These are phyloP conservation scores for Glarea lozoyensis DNA, from an alignment of 495 filamentous ascomycete species.

Conservation along the genomic window DNA sequence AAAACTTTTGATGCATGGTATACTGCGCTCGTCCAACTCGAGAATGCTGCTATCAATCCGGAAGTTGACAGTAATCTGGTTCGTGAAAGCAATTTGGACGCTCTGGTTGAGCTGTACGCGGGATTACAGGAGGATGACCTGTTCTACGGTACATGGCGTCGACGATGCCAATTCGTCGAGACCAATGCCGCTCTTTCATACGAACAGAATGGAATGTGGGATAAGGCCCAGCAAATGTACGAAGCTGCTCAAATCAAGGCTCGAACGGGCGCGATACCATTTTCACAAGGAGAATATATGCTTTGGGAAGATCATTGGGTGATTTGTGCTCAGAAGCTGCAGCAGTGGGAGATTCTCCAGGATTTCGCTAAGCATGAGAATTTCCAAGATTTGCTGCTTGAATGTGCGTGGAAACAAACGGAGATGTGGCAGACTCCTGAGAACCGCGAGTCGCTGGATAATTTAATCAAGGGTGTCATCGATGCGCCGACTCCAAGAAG, in stretches of 20 bases:
- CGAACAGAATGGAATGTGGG: constrained; percentile 99
- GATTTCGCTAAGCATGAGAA: constrained; percentile 99
- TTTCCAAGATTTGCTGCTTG: constrained; percentile 90
- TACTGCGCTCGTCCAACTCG: constrained; percentile 72
- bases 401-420: constrained; percentile 87
- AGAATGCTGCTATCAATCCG: constrained; percentile 74
- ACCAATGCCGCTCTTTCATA: constrained; percentile 95
- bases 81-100: constrained; percentile 89
- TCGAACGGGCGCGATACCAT: constrained; percentile 82
- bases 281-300: constrained; percentile 95
- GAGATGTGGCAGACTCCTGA: constrained; percentile 85
- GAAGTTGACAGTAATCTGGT: constrained; percentile 74
- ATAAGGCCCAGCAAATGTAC: constrained; percentile 92
- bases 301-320: constrained; percentile 99
- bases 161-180: constrained; percentile 89
- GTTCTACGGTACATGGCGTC: constrained; percentile 96
- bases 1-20: constrained; percentile 96
- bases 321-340: constrained; percentile 91
- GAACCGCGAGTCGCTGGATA: constrained; percentile 80
- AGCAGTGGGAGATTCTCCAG: constrained; percentile 95
- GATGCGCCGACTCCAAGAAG: constrained; percentile 91
- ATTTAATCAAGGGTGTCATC: constrained; percentile 88
- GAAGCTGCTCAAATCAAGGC: constrained; percentile 96
- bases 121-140: constrained; percentile 88
- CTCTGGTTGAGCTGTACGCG: constrained; percentile 82